phyloP scores from a whole-genome alignment of 495 filamentous ascomycete genomes.

The Massariosphaeria phaeospora region DNA sequence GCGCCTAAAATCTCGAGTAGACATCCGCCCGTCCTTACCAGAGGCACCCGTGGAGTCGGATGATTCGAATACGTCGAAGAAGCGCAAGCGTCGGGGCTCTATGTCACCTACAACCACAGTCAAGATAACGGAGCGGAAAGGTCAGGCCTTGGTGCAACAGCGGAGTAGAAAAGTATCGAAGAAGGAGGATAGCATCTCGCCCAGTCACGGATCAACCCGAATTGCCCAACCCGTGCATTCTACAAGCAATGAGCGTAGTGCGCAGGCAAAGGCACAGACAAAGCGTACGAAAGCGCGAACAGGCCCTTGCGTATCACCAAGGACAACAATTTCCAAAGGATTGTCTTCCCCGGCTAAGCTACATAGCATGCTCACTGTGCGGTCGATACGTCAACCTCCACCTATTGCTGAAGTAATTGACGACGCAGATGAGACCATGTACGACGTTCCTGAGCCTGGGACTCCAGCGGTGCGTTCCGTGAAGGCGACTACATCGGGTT shows the following conservation, averaged over 20 bases:
- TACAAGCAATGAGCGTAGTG: not conserved
- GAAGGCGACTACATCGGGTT: not conserved
- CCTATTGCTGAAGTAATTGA: slow-evolving; percentile 18
- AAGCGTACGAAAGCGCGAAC: slow-evolving; percentile 24
- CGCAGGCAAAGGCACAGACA: slow-evolving; percentile 12
- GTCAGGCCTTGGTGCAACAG: not conserved
- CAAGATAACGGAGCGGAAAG: not conserved
- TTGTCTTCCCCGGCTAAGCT: slow-evolving; percentile 35
- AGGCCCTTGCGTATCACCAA: not conserved
- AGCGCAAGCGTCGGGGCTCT: slow-evolving; percentile 18
- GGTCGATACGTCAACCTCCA: slow-evolving; percentile 22
- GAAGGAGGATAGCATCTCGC: slow-evolving; percentile 11
- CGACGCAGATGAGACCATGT: slow-evolving; percentile 23
- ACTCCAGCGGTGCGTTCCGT: not conserved
- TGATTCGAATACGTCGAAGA: slow-evolving; percentile 23
- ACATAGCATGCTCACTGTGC: slow-evolving; percentile 31
- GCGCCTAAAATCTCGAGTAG: not conserved
- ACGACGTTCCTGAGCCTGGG: slow-evolving; percentile 11
- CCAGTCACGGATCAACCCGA: not conserved
- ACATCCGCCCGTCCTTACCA: not conserved
- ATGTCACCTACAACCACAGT: not conserved
- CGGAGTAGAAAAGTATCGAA: slow-evolving; percentile 18
- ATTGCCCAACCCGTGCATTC: not conserved
- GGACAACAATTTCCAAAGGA: slow-evolving; percentile 23
- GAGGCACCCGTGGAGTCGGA: slow-evolving; percentile 10